Base-by-base conservation (phyloP, 805 yeast genomes). In the Myxozyma udenii region DNA sequence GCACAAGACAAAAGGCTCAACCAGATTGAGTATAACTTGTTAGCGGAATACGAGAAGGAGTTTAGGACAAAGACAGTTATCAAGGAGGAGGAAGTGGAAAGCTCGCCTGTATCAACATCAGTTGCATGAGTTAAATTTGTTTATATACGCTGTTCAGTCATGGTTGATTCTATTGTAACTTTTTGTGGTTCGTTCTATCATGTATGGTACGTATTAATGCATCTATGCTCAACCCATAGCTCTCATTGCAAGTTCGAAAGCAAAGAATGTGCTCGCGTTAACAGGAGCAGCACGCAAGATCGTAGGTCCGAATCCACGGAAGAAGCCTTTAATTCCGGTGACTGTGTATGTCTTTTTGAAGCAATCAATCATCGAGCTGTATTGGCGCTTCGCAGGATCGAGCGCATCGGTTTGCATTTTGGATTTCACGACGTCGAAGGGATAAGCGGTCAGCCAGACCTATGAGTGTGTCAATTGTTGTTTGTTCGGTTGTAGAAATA, bases 201-300 rank as follows among this genome's bases (percentile, higher is more conserved):
- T 12, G 21, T 16, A 14, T 12, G 5, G 16, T 14, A n/a, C 39
- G 12, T 35, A 16, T 16, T 12, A 35, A 4, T 18, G 4, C n/a
- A 19, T 7, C 23, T 4, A 11, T 16, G 5, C 37, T 26, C 40
- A 61, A 22, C 62, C 58, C 51, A 62, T 50, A 9, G 54, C 57
- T 71, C 95, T 80, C 85, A 90, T 84, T 3, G 96, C 86, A 45
- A 85, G 70, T 69, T 93, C 99, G 67, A 93, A 93, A 1, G 95
- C 89, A 40, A 88, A 84, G 71, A 93, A 93, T 0, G 98, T 95
- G 26, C 95, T 95, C 38, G 96, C 99, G 67, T 93, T 95, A 2
- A 95, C 98, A 0, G 98, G 98, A 2, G 96, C 95, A 44, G 99
- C 98, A 71, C 99, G 84, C 58, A 93, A 73, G 58, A 93, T 80